Evolutionary conservation across 345 rosid species (phyloP).

Genomic region (Lepidium africanum): DNA sequence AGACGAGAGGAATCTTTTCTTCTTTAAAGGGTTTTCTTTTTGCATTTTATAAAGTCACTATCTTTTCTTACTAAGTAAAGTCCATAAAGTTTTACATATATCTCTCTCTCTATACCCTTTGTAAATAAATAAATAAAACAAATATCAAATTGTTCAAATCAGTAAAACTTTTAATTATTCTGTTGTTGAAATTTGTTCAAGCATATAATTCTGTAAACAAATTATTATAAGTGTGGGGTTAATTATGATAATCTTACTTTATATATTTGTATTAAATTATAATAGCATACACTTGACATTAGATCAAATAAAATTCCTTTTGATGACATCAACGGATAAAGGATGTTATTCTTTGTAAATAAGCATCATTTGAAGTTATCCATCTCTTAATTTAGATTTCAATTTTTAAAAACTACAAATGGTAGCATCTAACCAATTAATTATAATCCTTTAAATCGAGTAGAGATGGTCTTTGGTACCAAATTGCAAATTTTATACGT

Average conservation of each 20-base stretch:
- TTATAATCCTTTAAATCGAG: too few relatives aligned
- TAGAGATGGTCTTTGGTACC: too few relatives aligned
- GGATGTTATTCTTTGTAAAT: neutral
- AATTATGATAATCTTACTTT: neutral
- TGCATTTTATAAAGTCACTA: neutral
- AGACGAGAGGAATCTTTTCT: slow-evolving; percentile 29
- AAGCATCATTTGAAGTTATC: slow-evolving; percentile 2
- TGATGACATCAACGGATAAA: neutral
- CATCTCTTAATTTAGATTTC: neutral
- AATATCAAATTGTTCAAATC: neutral
- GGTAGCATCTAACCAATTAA: too few relatives aligned
- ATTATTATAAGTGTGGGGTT: neutral
- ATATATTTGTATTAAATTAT: too few relatives aligned
- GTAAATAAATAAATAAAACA: neutral
- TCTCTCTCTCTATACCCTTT: neutral
- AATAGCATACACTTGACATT: neutral
- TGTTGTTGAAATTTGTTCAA: slow-evolving; percentile 4
- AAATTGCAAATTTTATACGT: too few relatives aligned
- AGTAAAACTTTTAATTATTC: neutral
- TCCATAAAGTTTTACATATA: neutral
- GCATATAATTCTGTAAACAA: neutral
- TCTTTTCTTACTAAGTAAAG: slow-evolving; percentile 12
- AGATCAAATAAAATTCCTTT: neutral
- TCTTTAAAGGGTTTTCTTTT: neutral
- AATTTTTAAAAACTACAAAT: too few relatives aligned